Evolutionary conservation across 495 filamentous ascomycete genomes (phyloP).

Genomic region (Neurospora discreta): DNA sequence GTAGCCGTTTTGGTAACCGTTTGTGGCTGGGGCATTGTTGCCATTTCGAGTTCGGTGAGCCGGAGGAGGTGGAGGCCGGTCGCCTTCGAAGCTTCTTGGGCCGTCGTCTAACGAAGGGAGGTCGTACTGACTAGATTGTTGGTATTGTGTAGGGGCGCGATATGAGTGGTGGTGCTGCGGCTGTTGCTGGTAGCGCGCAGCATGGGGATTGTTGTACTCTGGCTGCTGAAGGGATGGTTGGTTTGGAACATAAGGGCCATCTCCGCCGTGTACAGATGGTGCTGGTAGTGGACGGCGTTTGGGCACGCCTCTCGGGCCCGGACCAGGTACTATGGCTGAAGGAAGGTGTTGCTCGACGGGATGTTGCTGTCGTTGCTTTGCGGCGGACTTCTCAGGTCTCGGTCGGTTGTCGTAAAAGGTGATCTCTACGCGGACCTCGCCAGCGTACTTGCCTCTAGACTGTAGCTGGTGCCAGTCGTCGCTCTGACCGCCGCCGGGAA

Average conservation of each 20-base stretch:
- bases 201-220: constrained; percentile 33
- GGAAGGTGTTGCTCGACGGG: background rate
- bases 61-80: constrained; percentile 35
- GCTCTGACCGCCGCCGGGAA: constrained; percentile 78
- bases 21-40: constrained; percentile 24
- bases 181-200: constrained; percentile 23
- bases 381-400: constrained; percentile 54
- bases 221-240: constrained; percentile 31
- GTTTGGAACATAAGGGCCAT: constrained; percentile 20
- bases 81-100: constrained; percentile 13
- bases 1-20: constrained; percentile 21
- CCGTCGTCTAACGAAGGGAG: constrained; percentile 8
- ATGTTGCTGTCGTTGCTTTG: constrained; percentile 29
- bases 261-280: constrained; percentile 16
- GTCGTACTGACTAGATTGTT: constrained; percentile 8
- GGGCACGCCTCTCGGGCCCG: constrained; percentile 34
- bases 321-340: constrained; percentile 6
- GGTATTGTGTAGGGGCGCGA: constrained; percentile 13
- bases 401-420: constrained; percentile 90
- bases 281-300: constrained; percentile 70
- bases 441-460: constrained; percentile 87
- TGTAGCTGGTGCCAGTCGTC: constrained; percentile 84
- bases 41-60: constrained; percentile 31
- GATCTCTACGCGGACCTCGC: constrained; percentile 87
- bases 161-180: constrained; percentile 20